Percentiles rank a stretch among this genome's conserved stretches.
phyloP scores from a whole-genome alignment of 495 filamentous ascomycete species.

The Parmelia sp. region DNA sequence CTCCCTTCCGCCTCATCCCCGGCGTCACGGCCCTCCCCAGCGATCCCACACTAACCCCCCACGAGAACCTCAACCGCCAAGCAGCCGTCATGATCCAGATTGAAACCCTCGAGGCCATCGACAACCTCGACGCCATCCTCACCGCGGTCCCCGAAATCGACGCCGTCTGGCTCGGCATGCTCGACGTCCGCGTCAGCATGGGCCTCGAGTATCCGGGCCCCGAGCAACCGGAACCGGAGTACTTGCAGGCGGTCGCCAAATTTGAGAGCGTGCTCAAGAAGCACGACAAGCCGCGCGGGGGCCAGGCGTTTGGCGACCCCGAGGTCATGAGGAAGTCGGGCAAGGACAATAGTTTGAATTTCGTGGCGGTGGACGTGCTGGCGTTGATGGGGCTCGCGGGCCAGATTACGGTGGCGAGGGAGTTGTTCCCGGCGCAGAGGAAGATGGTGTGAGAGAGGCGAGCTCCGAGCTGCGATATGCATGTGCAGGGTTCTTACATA shows the following conservation, averaged over 20 bases:
- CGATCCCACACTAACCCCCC: conserved; percentile 30
- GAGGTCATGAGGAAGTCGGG: neutral
- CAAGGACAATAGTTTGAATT: neutral
- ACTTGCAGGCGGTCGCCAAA: neutral
- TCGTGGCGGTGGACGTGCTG: neutral
- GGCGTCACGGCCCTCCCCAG: conserved; percentile 32
- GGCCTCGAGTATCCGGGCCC: neutral
- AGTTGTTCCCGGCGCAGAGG: neutral
- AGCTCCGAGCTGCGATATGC: no score
- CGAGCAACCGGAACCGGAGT: neutral
- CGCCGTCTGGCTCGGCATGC: conserved; percentile 39
- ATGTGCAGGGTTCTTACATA: no score
- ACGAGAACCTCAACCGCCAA: conserved; percentile 38
- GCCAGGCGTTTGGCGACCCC: neutral
- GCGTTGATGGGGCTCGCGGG: neutral
- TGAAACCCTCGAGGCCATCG: conserved; percentile 46
- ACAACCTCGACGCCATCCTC: conserved; percentile 49
- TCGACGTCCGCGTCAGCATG: conserved; percentile 41
- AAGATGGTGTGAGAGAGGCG: no score
- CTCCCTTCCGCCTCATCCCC: conserved; percentile 36
- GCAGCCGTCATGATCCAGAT: conserved; percentile 46
- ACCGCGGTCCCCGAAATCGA: conserved; percentile 39
- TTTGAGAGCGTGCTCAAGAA: neutral
- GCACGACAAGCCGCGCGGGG: neutral
- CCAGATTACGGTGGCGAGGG: neutral